phyloP scores from a whole-genome alignment of 1,284 basidiomycete species.

The Melampsora americana region DNA sequence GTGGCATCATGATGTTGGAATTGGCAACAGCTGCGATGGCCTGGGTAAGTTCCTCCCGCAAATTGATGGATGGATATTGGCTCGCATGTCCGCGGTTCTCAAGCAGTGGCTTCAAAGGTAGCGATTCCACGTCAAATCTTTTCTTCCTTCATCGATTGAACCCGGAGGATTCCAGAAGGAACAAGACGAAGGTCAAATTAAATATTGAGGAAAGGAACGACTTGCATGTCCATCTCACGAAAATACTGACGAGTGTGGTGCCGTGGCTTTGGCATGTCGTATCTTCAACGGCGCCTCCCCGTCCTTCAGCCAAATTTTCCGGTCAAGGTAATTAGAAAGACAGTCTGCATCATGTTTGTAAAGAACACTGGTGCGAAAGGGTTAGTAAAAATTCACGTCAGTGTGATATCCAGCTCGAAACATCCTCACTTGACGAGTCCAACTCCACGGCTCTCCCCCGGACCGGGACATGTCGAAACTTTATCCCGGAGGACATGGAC shows the following conservation, averaged over 20 bases:
- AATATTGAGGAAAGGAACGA: background rate
- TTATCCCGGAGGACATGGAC: conserved; percentile 36
- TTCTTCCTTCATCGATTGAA: conserved; percentile 10
- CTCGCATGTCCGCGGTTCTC: background rate
- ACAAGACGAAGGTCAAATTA: background rate
- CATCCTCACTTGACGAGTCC: conserved; percentile 30
- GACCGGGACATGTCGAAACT: conserved; percentile 11
- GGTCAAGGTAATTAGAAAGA: conserved; percentile 21
- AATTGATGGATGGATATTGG: background rate
- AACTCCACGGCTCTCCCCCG: conserved; percentile 27
- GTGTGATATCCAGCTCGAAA: background rate
- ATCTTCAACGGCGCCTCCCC: conserved; percentile 32
- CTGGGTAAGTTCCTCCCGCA: conserved; percentile 6
- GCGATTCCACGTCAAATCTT: background rate
- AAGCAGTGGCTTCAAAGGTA: background rate
- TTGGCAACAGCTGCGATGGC: background rate
- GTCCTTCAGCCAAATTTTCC: conserved; percentile 37
- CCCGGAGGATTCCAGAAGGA: background rate
- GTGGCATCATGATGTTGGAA: background rate
- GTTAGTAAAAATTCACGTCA: background rate
- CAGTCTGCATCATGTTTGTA: conserved; percentile 31
- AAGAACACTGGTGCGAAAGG: conserved; percentile 13
- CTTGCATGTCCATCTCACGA: background rate
- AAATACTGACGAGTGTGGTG: conserved; percentile 22
- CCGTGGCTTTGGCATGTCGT: conserved; percentile 30